Conservation (phyloP, 768 basidiomycete species). For the Pleurotus tuber-regium region DNA sequence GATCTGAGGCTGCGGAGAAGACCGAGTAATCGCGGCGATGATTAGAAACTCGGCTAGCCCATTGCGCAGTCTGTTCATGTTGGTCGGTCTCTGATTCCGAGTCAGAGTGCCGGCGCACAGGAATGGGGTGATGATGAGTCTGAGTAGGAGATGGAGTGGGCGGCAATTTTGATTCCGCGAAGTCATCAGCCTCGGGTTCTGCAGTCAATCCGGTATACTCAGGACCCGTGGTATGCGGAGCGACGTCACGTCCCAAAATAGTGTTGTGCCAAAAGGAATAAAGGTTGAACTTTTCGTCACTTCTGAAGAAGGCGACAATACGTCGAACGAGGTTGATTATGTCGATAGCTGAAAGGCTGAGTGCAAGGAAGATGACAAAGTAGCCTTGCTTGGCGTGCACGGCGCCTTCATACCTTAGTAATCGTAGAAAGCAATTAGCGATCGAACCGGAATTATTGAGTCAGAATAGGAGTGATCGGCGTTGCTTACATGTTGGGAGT, state of each 20-base stretch:
- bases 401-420: slow-evolving; percentile 63
- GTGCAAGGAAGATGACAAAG: slow-evolving; percentile 34
- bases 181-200: slow-evolving; percentile 45
- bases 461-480: slow-evolving; percentile 3
- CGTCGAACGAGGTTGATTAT: slow-evolving; percentile 49
- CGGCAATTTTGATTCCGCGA: slow-evolving; percentile 42
- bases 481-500: slow-evolving; percentile 79
- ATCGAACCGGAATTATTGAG: no score
- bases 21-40: slow-evolving; percentile 39
- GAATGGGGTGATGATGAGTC: not conserved
- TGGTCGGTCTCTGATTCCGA: slow-evolving; percentile 22
- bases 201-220: slow-evolving; percentile 62
- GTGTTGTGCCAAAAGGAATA: slow-evolving; percentile 56
- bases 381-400: slow-evolving; percentile 67
- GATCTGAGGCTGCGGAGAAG: slow-evolving; percentile 46
- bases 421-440: slow-evolving; percentile 16
- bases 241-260: slow-evolving; percentile 46
- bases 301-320: slow-evolving; percentile 42
- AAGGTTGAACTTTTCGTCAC: slow-evolving; percentile 42
- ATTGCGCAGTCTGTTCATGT: slow-evolving; percentile 44
- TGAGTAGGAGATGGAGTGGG: slow-evolving; percentile 13
- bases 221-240: slow-evolving; percentile 22
- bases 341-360: slow-evolving; percentile 46
- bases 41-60: slow-evolving; percentile 26
- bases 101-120: not conserved